A percentile compares a stretch with the other conserved stretches of the same genome.
Conservation (phyloP, 495 filamentous ascomycete species). For the Pyronema omphalodes region DNA sequence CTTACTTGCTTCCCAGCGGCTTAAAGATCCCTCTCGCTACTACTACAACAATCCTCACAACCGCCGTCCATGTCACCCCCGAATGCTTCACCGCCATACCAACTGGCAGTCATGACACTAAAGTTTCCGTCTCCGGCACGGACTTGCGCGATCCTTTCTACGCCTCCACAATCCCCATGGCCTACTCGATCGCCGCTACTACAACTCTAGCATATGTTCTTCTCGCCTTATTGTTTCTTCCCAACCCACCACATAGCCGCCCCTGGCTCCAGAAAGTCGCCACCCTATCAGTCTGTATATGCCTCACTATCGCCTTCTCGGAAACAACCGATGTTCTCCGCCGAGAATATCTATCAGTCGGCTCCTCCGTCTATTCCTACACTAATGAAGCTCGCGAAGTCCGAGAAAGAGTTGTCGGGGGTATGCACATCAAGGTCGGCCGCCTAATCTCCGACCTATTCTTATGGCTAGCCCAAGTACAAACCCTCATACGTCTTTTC, state of each 20-base stretch:
- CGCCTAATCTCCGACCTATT: constrained; percentile 86
- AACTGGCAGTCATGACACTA: constrained; percentile 7
- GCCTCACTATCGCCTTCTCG: constrained; percentile 76
- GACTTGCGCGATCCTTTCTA: constrained; percentile 75
- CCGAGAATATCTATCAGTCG: constrained; percentile 47
- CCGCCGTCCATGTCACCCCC: constrained; percentile 30
- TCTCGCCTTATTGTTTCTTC: constrained; percentile 79
- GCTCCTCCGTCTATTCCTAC: constrained; percentile 18
- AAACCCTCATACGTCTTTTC: constrained; percentile 87
- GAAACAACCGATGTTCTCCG: constrained; percentile 75
- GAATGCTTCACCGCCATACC: constrained; percentile 19
- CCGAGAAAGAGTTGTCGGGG: constrained; percentile 55
- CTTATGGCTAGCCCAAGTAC: constrained; percentile 91
- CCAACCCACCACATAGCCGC: constrained; percentile 62
- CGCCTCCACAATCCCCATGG: constrained; percentile 72
- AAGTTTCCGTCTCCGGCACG: constrained; percentile 28
- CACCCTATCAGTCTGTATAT: constrained; percentile 73
- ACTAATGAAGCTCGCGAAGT: constrained; percentile 51
- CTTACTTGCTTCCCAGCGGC: constrained; percentile 42
- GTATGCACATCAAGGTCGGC: constrained; percentile 69
- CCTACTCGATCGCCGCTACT: constrained; percentile 76
- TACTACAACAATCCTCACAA: constrained; percentile 38
- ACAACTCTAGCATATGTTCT: constrained; percentile 87
- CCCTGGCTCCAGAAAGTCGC: constrained; percentile 95
- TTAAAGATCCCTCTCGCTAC: constrained; percentile 41